These are phyloP conservation scores for Aspergillus indologenus DNA, from an alignment of 495 filamentous ascomycete species.

Conservation along the genomic window DNA sequence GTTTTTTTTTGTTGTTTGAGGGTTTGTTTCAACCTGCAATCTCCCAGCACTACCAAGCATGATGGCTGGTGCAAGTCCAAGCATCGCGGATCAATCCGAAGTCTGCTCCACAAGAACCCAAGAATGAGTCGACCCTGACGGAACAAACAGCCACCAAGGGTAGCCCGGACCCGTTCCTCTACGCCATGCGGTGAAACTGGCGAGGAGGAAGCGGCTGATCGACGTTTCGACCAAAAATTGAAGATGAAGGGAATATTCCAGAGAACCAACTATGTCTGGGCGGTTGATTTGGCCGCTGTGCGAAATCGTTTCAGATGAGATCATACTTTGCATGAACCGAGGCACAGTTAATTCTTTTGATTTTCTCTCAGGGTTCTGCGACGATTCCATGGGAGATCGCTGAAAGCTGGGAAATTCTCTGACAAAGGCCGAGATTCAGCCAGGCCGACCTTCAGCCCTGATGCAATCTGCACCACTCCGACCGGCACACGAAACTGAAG, in stretches of 20 bases:
- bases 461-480: neutral
- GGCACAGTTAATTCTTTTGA: neutral
- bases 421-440: neutral
- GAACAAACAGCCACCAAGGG: neutral
- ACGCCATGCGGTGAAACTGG: neutral
- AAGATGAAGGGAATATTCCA: neutral
- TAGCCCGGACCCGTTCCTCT: neutral
- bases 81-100: neutral
- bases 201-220: neutral
- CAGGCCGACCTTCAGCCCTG: neutral
- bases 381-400: neutral
- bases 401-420: neutral
- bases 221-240: neutral
- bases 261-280: neutral
- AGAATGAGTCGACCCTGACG: neutral
- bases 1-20: neutral
- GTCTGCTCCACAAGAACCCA: slow-evolving; percentile 1
- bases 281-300: neutral
- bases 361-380: neutral
- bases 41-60: neutral
- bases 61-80: neutral
- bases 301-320: neutral
- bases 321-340: neutral
- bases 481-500: neutral
- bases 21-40: neutral